Evolutionary conservation across 75 land plant genomes (phyloP), one percentile per base, ranked within the genome.

Genomic region (Adiantum capillusveneris): DNA sequence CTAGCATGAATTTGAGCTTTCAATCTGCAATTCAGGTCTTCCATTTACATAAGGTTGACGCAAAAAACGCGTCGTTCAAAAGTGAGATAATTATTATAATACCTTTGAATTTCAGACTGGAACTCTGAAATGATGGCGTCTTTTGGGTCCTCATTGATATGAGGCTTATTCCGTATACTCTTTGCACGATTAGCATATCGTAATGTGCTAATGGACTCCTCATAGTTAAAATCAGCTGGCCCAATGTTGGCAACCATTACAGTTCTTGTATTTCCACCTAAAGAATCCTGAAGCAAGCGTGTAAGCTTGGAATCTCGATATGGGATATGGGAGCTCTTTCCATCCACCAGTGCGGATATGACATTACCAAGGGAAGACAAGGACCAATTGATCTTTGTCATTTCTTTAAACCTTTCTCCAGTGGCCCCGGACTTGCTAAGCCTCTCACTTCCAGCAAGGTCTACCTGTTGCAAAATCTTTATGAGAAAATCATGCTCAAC

Each of bases 361-460:
- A 92, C 97, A 75, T 92, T 95, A 36, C 95, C 97, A 21, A 92
- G 80, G 25, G 97, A 84, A 16, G 94, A 92, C 45, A 92, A 80
- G 7, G 97, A 92, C 65, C 63, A 76, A 28, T 92, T 92, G 48
- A 92, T 92, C 51, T 76, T 82, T 54, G 90, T 86, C 12, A 95
- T 95, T 75, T 92, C 97, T 58, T 88, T 92, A 14, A 92, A 84
- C 29, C 97, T 72, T 11, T 92, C 97, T 0, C 97, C 89, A 62
- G 81, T 86, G 0, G 63, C 90, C 49, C 90, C 97, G 44, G 91
- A 88, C 58, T 83, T 88, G 58, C 78, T 80, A 28, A 92, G 81
- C 60, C 98, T 75, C 60, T 92, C 98, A 65, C 97, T 91, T 30
- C 95, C 95, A 11, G 98, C 98, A 54, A 92, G 80, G 56, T 92